Percentiles rank a stretch among this genome's conserved stretches.
These are phyloP conservation scores for Mycena leptocephala DNA, from an alignment of 768 basidiomycete species.

Conservation along the genomic window DNA sequence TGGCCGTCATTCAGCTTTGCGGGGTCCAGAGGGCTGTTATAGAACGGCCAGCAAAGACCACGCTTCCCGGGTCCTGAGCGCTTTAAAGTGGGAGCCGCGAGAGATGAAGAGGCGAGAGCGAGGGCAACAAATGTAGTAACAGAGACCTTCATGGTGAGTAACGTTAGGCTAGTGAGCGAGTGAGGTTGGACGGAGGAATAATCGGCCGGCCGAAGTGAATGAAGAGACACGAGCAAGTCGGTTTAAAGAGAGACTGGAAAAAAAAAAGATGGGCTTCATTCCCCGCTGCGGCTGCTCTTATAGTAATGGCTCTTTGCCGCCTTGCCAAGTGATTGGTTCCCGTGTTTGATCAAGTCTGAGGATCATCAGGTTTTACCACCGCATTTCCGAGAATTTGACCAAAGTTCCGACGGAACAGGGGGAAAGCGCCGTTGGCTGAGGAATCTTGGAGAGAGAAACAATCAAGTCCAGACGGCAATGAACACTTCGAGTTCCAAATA, in stretches of 20 bases:
- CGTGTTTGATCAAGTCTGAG: neutral
- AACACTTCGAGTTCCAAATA: no score
- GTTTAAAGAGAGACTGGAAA: constrained; percentile 15
- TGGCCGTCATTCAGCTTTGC: constrained; percentile 46
- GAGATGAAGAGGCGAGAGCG: constrained; percentile 20
- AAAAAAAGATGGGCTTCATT: neutral
- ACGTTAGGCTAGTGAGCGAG: neutral
- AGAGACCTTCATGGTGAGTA: constrained; percentile 27
- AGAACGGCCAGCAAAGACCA: constrained; percentile 56
- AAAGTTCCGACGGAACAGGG: no score
- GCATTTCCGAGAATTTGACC: no score
- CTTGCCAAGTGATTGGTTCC: neutral
- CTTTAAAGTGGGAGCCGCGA: constrained; percentile 30
- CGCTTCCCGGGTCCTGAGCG: constrained; percentile 52
- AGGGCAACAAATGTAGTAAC: constrained; percentile 18
- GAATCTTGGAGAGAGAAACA: no score
- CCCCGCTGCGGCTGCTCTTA: neutral
- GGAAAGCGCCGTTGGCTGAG: no score
- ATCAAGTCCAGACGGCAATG: no score
- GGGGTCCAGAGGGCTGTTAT: constrained; percentile 45
- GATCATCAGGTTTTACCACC: neutral
- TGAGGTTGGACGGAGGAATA: neutral
- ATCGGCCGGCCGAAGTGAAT: constrained; percentile 11
- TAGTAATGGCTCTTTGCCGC: neutral
- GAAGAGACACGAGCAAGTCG: constrained; percentile 2